Evolutionary conservation across 495 filamentous ascomycete genomes (phyloP), one percentile per base, ranked within the genome.

Genomic region (Daldinia vernicosa): DNA sequence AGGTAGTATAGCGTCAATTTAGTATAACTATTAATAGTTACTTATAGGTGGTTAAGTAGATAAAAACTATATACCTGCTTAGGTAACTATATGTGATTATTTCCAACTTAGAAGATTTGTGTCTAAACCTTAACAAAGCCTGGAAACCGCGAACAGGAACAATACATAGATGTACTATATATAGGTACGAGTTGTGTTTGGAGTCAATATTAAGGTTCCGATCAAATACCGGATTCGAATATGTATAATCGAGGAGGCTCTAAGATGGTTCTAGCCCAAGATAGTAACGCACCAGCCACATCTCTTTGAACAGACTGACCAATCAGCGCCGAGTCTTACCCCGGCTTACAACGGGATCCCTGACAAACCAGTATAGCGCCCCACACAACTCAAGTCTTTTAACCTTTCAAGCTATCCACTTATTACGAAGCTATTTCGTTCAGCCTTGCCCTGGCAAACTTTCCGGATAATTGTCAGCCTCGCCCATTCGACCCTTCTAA

Each of bases 381-480:
- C 65, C 65, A 72, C 65, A 64, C 0, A 47, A 4, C 9, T 22
- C 17, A 47, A 22, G 4, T 39, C 27, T 17, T n/a, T 53, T 14
- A 3, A 19, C 24, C 14, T 47, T 11, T 43, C 40, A 43, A 61
- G 55, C 22, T 60, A 72, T 50, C 70, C 70, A 69, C 70, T 66
- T 57, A 69, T 65, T 66, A 66, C 55, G 55, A 67, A 67, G 45
- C 59, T 64, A 64, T 59, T 63, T 70, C 62, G 63, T 66, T 70
- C 68, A 73, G 70, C 70, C 70, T 73, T 45, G 70, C 22, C 56
- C 61, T 59, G 50, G 28, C 62, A 70, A 74, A 74, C 56, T 74
- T 74, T 70, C 71, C 66, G 51, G 59, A 63, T 67, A 70, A 70
- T 70, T 64, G 58, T 74, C 71, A 74, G 71, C 71, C 71, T 74